phyloP scores from a whole-genome alignment of 2,329 filamentous ascomycete species.

The Ascochyta lentis region DNA sequence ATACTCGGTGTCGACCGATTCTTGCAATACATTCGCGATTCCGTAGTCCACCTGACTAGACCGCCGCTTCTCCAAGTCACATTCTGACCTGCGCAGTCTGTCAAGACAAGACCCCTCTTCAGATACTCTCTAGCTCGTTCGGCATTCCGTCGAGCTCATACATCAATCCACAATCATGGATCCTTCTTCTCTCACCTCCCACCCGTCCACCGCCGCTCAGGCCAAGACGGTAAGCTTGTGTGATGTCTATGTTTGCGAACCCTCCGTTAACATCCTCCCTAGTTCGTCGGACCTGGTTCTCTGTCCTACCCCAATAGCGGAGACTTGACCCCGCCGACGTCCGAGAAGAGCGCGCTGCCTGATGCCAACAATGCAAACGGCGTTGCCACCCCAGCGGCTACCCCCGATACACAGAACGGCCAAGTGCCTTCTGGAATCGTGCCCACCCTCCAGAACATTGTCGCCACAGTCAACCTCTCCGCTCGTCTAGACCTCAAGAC shows the following conservation, averaged over 20 bases:
- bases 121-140: constrained; percentile 38
- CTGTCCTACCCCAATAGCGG: constrained; percentile 85
- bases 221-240: constrained; percentile 71
- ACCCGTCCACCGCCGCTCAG: constrained; percentile 88
- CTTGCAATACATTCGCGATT: constrained; percentile 40
- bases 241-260: constrained; percentile 28
- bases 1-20: constrained; percentile 40
- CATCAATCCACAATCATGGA: constrained; percentile 71
- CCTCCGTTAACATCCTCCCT: constrained; percentile 32
- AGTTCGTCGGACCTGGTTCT: constrained; percentile 84
- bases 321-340: constrained; percentile 81
- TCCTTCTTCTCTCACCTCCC: constrained; percentile 75
- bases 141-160: constrained; percentile 34
- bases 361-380: constrained; percentile 63
- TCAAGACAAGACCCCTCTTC: constrained; percentile 43
- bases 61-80: constrained; percentile 36
- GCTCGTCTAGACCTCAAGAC: constrained; percentile 98
- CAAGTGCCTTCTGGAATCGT: constrained; percentile 71
- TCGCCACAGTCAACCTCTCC: constrained; percentile 99
- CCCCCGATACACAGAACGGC: constrained; percentile 76
- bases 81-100: constrained; percentile 46
- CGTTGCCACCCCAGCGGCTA: constrained; percentile 90
- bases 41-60: constrained; percentile 38
- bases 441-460: constrained; percentile 72
- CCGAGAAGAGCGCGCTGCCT: constrained; percentile 69